These are phyloP conservation scores for Fraxinus greggii DNA, from an alignment of 305 asterid genomes.

Conservation along the genomic window DNA sequence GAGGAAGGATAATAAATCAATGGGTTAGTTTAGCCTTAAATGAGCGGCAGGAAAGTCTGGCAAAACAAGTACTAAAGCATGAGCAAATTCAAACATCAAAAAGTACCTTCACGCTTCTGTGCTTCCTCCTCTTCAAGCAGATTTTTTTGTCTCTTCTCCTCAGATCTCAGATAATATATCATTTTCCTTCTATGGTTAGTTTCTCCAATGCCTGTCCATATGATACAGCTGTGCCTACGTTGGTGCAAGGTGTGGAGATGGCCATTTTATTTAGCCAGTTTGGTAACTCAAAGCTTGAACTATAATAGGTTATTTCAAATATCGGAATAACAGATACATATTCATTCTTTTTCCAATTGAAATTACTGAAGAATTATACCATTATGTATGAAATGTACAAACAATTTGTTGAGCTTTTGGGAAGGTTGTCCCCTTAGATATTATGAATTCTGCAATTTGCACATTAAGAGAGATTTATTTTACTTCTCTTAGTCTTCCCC, in stretches of 20 bases:
- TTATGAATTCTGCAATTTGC: neutral
- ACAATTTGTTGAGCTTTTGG: neutral
- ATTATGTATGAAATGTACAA: neutral
- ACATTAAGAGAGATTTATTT: neutral
- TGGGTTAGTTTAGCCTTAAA: neutral
- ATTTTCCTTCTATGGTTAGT: conserved; percentile 52
- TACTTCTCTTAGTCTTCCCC: neutral
- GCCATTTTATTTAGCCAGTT: conserved; percentile 82
- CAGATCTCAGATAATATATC: conserved; percentile 59
- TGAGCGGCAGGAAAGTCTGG: neutral
- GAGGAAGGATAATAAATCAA: neutral
- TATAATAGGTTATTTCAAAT: conserved; percentile 21
- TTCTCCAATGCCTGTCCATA: conserved; percentile 71
- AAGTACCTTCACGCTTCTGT: conserved; percentile 74
- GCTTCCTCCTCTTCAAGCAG: conserved; percentile 83
- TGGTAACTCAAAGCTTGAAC: conserved; percentile 59
- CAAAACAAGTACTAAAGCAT: neutral
- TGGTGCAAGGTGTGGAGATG: conserved; percentile 90
- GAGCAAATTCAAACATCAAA: neutral
- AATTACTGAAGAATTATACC: neutral
- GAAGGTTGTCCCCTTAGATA: neutral
- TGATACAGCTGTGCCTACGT: conserved; percentile 80
- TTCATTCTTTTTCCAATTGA: neutral
- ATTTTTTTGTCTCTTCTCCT: conserved; percentile 65
- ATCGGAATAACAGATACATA: neutral